A percentile compares a stretch with the other conserved stretches of the same genome.
These are phyloP conservation scores for Arxiozyma slooffiae DNA, from an alignment of 1,139 yeast genomes.

Conservation along the genomic window DNA sequence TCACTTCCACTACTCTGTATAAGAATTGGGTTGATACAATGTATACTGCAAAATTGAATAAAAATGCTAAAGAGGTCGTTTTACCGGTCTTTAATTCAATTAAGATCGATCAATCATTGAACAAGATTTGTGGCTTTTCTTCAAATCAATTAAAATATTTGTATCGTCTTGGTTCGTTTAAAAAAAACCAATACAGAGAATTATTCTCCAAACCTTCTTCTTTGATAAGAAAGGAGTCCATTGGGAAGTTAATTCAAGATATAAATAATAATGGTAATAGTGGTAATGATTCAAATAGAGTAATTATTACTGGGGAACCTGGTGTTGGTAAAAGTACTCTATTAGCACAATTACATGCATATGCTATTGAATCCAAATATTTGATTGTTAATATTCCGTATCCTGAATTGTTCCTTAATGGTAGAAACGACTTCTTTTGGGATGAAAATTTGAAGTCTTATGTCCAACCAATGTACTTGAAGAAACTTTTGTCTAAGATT, in stretches of 20 bases:
- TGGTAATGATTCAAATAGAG: slow-evolving; percentile 35
- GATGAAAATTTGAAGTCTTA: slow-evolving; percentile 44
- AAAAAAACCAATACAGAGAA: slow-evolving; percentile 57
- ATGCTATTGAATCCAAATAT: slow-evolving; percentile 40
- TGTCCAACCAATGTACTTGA: slow-evolving; percentile 74
- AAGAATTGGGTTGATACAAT: slow-evolving; percentile 28
- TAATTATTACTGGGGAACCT: slow-evolving; percentile 55
- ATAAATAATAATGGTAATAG: slow-evolving; percentile 8
- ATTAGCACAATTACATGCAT: slow-evolving; percentile 62
- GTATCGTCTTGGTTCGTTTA: slow-evolving; percentile 44
- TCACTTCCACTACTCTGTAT: slow-evolving; percentile 22
- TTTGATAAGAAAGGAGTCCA: slow-evolving; percentile 36
- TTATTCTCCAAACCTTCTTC: slow-evolving; percentile 49
- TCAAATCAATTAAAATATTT: slow-evolving; percentile 20
- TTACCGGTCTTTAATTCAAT: slow-evolving; percentile 18
- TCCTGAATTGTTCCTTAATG: slow-evolving; percentile 56
- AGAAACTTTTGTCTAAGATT: slow-evolving; percentile 49
- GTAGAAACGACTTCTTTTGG: slow-evolving; percentile 57
- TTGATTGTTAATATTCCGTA: slow-evolving; percentile 59
- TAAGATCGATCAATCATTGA: slow-evolving; percentile 12
- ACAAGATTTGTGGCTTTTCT: slow-evolving; percentile 19
- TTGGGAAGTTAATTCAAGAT: slow-evolving; percentile 15
- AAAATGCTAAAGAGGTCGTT: slow-evolving; percentile 18
- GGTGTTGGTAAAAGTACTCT: slow-evolving; percentile 79
- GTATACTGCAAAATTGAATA: slow-evolving; percentile 20